Base-by-base conservation (phyloP, 2,329 filamentous ascomycete species). In the Pyricularia sp. region DNA sequence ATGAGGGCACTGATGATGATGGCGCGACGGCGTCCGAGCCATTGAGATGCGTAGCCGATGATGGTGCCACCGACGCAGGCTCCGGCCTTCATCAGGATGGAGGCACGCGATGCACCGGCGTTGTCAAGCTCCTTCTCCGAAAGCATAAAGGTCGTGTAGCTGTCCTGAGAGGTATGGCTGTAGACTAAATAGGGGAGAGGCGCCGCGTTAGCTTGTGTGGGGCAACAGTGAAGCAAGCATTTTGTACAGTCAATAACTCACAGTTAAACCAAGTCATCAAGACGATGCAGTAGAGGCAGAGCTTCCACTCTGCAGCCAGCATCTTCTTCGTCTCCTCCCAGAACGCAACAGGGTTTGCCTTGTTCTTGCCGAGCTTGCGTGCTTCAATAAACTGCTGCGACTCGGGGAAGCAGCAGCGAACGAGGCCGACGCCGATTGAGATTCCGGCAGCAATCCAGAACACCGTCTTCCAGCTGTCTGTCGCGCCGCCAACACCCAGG, bases 111-210 rank as follows among this genome's bases (percentile, higher is more conserved):
- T 4, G 89, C 87, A 0, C 80, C 81, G 1, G 78, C 72, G 70
- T 90, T 88, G 65, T 80, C 71, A 66, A 93, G 80, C 68, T 86
- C 84, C 75, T 93, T 92, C 70, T 90, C 82, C 4, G 81, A 82
- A 13, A 88, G 79, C 87, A 93, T 88, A 73, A 92, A 91, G 3
- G 89, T 92, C 0, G 89, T 91, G 77, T 92, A 93, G 62, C 84
- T 88, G 76, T 93, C 90, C 73, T 93, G 89, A 28, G 85, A 88
- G 1, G 88, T 90, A 78, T 93, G 90, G 63, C 87, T 89, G 77
- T 90, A 91, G 74, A 69, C 71, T 72, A 24, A 81, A 86, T 76
- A 87, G 24, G 31, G 33, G n/a, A 61, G 1, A 4, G 3, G 7
- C 78, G 86, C 85, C 86, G 73, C 60, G 30, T 67, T 22, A 30